Evolutionary conservation across 2,329 filamentous ascomycete genomes (phyloP).

Genomic region (Aspergillus novofumigatus): DNA sequence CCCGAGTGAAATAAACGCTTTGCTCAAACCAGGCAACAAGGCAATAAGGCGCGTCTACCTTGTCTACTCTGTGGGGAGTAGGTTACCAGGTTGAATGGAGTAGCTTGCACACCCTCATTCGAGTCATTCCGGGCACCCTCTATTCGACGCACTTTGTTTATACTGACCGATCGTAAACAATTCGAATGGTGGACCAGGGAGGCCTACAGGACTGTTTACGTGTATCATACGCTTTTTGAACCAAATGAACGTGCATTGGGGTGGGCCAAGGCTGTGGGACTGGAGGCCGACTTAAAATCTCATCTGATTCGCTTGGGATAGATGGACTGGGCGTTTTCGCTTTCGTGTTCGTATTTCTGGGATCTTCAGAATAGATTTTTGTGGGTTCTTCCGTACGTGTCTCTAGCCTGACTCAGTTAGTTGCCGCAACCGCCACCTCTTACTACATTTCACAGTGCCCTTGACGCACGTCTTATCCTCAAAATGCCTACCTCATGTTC

Average conservation of each 20-base stretch:
- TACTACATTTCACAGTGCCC: too few species aligned
- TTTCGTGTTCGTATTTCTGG: neutral
- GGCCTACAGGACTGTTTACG: neutral
- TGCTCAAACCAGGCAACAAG: neutral
- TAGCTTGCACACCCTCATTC: neutral
- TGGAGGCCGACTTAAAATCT: neutral
- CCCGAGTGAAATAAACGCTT: neutral
- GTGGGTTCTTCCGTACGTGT: too few species aligned
- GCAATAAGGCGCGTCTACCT: neutral
- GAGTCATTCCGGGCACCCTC: neutral
- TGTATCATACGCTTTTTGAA: neutral
- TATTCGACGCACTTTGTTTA: neutral
- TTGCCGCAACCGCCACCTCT: neutral
- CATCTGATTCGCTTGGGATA: neutral
- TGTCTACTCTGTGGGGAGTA: slow-evolving; percentile 1
- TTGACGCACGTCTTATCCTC: too few species aligned
- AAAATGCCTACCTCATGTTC: too few species aligned
- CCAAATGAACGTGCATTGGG: neutral
- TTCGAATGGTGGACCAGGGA: too few species aligned
- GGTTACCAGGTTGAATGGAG: neutral
- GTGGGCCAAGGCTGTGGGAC: neutral
- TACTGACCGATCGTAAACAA: neutral
- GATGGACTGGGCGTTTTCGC: neutral
- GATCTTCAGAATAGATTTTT: too few species aligned
- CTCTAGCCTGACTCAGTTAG: neutral